Percentiles rank a stretch among this genome's conserved stretches.
phyloP scores from a whole-genome alignment of 2,329 filamentous ascomycete genomes.

The Madurella mycetomatis region DNA sequence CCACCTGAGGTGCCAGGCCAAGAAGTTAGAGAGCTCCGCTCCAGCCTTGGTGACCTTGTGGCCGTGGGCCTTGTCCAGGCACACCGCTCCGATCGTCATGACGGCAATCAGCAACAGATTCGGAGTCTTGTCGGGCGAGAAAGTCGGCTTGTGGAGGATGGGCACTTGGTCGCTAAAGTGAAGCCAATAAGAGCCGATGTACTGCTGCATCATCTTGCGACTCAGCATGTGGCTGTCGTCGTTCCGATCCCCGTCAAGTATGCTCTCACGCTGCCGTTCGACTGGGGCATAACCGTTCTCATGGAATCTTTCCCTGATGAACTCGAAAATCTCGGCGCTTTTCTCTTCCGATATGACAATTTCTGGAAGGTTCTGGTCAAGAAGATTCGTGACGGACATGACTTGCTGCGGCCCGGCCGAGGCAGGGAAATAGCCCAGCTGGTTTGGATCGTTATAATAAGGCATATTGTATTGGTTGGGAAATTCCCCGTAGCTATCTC shows the following conservation, averaged over 20 bases:
- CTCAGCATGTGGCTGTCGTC: constrained; percentile 66
- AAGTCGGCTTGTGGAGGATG: constrained; percentile 91
- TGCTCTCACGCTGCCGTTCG: constrained; percentile 68
- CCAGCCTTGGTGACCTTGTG: constrained; percentile 68
- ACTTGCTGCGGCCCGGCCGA: constrained; percentile 62
- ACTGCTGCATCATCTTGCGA: constrained; percentile 91
- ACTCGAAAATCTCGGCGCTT: constrained; percentile 73
- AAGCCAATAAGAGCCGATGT: constrained; percentile 89
- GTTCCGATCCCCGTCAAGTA: constrained; percentile 74
- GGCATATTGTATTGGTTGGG: constrained; percentile 46
- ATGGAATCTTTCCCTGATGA: constrained; percentile 77
- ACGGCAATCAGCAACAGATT: constrained; percentile 81
- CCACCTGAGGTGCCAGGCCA: constrained; percentile 92
- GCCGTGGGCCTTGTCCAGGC: constrained; percentile 77
- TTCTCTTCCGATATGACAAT: constrained; percentile 82
- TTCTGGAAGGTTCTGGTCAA: constrained; percentile 76
- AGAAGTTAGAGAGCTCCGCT: constrained; percentile 81
- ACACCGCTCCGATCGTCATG: constrained; percentile 88
- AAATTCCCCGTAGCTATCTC: constrained; percentile 49
- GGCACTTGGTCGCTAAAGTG: constrained; percentile 93
- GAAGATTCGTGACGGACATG: constrained; percentile 83
- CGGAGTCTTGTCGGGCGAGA: constrained; percentile 80
- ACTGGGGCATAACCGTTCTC: constrained; percentile 72
- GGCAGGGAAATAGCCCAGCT: constrained; percentile 55
- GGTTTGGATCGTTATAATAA: constrained; percentile 45